Evolutionary conservation across 805 yeast species (phyloP), one percentile per base, ranked within the genome.

Genomic region (Kluyveromyces wickerhamii): DNA sequence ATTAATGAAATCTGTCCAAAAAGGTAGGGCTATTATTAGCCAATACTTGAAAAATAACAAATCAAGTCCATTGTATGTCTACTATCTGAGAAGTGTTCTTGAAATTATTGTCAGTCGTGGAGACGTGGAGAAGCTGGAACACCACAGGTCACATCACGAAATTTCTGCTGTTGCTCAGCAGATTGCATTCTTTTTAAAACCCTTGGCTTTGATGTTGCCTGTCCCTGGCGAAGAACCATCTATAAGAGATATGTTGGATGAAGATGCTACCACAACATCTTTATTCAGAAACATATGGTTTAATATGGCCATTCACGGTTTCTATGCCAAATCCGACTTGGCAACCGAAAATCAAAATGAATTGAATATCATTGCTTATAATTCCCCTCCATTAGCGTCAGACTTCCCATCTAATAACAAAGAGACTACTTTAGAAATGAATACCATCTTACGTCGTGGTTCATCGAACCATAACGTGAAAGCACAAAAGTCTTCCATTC

Each of bases 241-340:
- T 29, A 16, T 29, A 16, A 13, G 32, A 19, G 13, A 21, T n/a
- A n/a, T 30, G 4, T 21, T 52, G n/a, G 35, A 38, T 6, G 44
- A 49, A 15, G 59, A 79, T 42, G 72, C 73, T 25, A 63, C 62
- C 2, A 62, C 75, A 1, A 62, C 76, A 31, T 67, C 71, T 29
- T 63, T 78, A 39, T 85, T 89, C 65, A 72, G 94, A 51, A 82
- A 92, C 57, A 76, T 86, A 28, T 92, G 99, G 99, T 86, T 85
- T 57, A 92, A 89, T 51, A 66, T 92, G 69, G 89, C 79, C 4
- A 82, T 88, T 18, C 95, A 92, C 57, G 98, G 98, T 0, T 86
- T 78, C 53, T 71, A 76, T n/a, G 65, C 66, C 36, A 66, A 66
- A 23, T 77, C 92, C 0, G 63, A 65, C 10, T 63, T 77, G 49